Base-by-base conservation (phyloP, 2,329 filamentous ascomycete genomes). In the Phaeoacremonium minimum region DNA sequence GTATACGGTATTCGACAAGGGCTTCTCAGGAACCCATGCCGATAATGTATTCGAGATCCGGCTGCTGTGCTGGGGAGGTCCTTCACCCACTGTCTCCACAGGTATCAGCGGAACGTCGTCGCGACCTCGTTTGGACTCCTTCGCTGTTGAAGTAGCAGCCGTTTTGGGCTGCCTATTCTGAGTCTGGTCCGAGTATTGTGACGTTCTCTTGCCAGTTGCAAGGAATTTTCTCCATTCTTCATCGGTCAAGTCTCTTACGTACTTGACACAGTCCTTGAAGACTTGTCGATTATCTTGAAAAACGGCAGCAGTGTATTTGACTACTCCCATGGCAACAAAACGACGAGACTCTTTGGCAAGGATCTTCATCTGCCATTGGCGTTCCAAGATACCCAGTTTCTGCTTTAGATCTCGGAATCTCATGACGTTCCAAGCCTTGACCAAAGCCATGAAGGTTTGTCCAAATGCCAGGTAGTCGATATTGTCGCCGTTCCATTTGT, bases 211-310 rank as follows among this genome's bases (percentile, higher is more conserved):
- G 3, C 67, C 75, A 0, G 72, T 75, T 3, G 71, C 66, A 15
- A 77, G 59, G 40, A 74, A 77, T 14, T 67, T 57, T 6, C 66
- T 60, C 76, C 77, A 80, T 44, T 81, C 77, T 15, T 72, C 69
- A 2, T 67, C 48, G 11, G 68, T 75, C 19, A 78, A 66, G 6
- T 80, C 74, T 30, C 76, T 64, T 32, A 71, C 57, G 38, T 71
- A 80, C 44, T 75, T 76, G 42, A 82, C 64, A 46, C 78, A 82
- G 46, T 81, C 76, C 45, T 77, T 79, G 58, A 74, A 80, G 6
- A 80, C 59, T 37, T 68, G 68, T 38, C 53, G 58, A 17, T 56
- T 56, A 20, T 68, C 65, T 13, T 66, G 62, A 9, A 77, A 69
- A 26, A 67, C 70, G 5, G 75, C 76, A 4, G 74, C 74, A 4